A percentile compares a stretch with the other conserved stretches of the same genome.
These are phyloP conservation scores for Metschnikowia proteae DNA, from an alignment of 805 yeast genomes.

Conservation along the genomic window DNA sequence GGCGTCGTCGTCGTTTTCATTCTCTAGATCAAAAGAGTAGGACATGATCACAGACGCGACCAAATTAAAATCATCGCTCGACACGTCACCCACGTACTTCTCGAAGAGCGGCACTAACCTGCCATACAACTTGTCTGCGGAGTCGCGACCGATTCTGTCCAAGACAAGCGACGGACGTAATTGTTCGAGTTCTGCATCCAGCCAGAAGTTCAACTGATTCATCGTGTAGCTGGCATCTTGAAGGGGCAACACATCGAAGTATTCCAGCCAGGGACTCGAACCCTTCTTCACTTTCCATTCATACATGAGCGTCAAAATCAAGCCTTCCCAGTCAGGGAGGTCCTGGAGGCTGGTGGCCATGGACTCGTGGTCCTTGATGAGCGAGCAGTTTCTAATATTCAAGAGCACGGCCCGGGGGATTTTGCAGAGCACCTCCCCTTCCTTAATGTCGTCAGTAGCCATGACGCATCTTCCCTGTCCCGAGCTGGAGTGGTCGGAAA, in stretches of 20 bases:
- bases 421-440: constrained; percentile 63
- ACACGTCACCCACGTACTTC: constrained; percentile 16
- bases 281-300: constrained; percentile 47
- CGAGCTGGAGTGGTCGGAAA: constrained; percentile 55
- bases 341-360: constrained; percentile 33
- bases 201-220: constrained; percentile 80
- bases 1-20: constrained; percentile 20
- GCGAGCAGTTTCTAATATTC: constrained; percentile 54
- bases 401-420: constrained; percentile 60
- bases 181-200: constrained; percentile 48
- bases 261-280: constrained; percentile 61
- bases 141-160: constrained; percentile 64
- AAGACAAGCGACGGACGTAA: constrained; percentile 70
- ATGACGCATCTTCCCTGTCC: constrained; percentile 77
- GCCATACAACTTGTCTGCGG: constrained; percentile 59
- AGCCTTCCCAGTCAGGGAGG: constrained; percentile 71
- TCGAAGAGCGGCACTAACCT: constrained; percentile 7
- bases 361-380: constrained; percentile 32
- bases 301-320: constrained; percentile 64
- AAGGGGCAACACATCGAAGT: constrained; percentile 68
- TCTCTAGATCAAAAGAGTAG: constrained; percentile 82
- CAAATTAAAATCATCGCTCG: constrained; percentile 59
- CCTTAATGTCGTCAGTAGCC: constrained; percentile 56
- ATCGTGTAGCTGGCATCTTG: constrained; percentile 33
- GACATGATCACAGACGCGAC: constrained; percentile 83